Base-by-base conservation (phyloP, 139 green algal genomes). In the Zygnema cylindricum region DNA sequence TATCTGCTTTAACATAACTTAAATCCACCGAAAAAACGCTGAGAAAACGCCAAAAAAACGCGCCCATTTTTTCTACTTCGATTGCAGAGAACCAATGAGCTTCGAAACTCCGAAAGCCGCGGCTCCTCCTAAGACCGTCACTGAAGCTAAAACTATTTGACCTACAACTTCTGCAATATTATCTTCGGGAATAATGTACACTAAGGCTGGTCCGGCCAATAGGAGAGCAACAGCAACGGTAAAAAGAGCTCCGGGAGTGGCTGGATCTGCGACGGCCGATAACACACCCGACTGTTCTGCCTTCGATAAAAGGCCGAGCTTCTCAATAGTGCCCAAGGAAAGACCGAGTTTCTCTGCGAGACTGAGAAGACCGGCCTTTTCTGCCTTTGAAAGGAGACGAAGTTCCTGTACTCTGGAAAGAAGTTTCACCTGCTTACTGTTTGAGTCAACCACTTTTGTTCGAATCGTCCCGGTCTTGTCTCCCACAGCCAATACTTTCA, bases 271-370 rank as follows among this genome's bases (percentile, higher is more conserved):
- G 33, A 76, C 83, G 43, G 83, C 83, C 35, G 83, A 88, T 33
- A 88, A 39, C 1, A 88, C 76, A 2, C 83, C 83, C 1, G 81
- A 63, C 32, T 55, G 36, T 69, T 88, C 83, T 23, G 85, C 95
- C 30, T 92, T 96, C 63, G 87, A 93, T 42, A 96, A 92, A 43
- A 96, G 88, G n/a, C 95, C 95, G 41, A 89, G 90, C 81, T 95
- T 88, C 86, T 96, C 95, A 71, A 96, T 95, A 71, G 88, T 92
- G 36, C 83, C 87, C 43, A 96, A 88, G 2, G 95, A 95, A 0
- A 96, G 69, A 57, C 94, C 94, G 69, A 85, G 89, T 41, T 88
- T 93, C 89, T 96, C 95, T 1, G 87, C 33, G 32, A 92, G 38
- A 35, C 85, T 93, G 16, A 96, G 93, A 41, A 96, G 86, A 3